Evolutionary conservation across 257 asterid genomes (phyloP), one percentile per base, ranked within the genome.

Genomic region (Nicotiana tomentosiformis): DNA sequence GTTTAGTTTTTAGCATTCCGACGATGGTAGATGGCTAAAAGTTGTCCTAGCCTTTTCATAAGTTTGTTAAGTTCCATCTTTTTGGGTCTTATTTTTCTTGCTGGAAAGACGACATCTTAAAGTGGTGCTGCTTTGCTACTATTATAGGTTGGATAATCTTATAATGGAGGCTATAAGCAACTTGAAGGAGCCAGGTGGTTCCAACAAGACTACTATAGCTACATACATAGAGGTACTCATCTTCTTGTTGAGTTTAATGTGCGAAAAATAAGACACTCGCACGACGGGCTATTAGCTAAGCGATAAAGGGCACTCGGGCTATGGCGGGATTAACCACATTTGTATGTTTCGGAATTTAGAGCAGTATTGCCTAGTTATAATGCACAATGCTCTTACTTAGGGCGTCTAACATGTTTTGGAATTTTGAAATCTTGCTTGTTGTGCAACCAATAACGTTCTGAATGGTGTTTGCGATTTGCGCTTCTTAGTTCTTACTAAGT

Each of bases 91-190:
- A 72, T 17, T 72, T 68, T 72, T n/a, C 65, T 72, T 72, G 14
- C 37, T 46, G 78, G 61, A 72, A 72, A 20, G 60, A 72, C 1
- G 37, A 46, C 49, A 46, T 43, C 77, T 81, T 62, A 26, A 81
- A 37, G 35, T 32, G 33, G 7, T 65, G 53, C 77, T 69, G 83
- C 66, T 86, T 84, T 70, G 57, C 78, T 84, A 78, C 66, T 88
- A 66, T 79, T 82, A 68, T 87, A 95, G 99, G 93, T 86, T 94
- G 96, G 99, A 94, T 85, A 91, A 91, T 87, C 98, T 95, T 87
- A 94, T 95, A 43, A 85, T 92, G 89, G 99, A 95, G 86, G 99
- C 99, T 85, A 93, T 95, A 88, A 92, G 85, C 88, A 93, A 85
- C 89, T 83, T 94, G 87, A 92, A 89, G 92, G 97, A 94, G 88